Conservation (phyloP, 495 filamentous ascomycete species). For the Pseudomonodictys pantanalensis region DNA sequence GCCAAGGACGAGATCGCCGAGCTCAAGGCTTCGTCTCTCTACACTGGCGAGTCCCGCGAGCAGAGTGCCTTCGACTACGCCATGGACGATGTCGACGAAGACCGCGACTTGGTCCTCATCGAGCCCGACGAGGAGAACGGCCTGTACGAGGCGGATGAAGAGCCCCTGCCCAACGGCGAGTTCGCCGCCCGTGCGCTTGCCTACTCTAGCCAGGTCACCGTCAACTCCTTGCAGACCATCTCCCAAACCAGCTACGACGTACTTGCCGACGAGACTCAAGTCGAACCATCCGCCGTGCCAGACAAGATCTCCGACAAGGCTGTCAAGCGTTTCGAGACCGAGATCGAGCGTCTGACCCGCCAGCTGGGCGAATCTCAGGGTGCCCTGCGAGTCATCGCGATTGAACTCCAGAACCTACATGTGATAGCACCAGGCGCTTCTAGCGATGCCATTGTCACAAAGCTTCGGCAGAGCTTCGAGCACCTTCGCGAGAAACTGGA, state of each 20-base stretch:
- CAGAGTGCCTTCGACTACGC: constrained; percentile 11
- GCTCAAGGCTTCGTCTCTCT: constrained; percentile 10
- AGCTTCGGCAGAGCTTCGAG: constrained; percentile 37
- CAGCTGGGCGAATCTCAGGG: constrained; percentile 29
- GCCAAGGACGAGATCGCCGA: constrained; percentile 25
- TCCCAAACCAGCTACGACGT: constrained; percentile 16
- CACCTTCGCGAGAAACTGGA: constrained; percentile 35
- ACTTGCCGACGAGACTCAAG: constrained; percentile 16
- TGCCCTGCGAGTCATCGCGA: constrained; percentile 29
- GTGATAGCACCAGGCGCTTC: constrained; percentile 25
- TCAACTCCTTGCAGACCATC: constrained; percentile 1
- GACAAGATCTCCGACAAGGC: constrained; percentile 35
- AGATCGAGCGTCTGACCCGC: constrained; percentile 23
- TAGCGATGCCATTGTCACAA: constrained; percentile 25
- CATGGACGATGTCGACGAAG: constrained; percentile 16
- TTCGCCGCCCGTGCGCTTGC: constrained; percentile 4
- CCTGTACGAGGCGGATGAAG: constrained; percentile 16
- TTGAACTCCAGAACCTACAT: constrained; percentile 39
- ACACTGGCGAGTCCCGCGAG: background rate
- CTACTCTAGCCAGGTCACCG: constrained; percentile 11
- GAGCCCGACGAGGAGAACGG: constrained; percentile 33
- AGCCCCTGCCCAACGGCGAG: constrained; percentile 16
- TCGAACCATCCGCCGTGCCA: constrained; percentile 10
- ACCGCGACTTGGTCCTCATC: constrained; percentile 29
- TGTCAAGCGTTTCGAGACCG: constrained; percentile 33